A percentile compares a stretch with the other conserved stretches of the same genome.
These are phyloP conservation scores for Trichoderma asperelloides DNA, from an alignment of 495 filamentous ascomycete genomes.

Conservation along the genomic window DNA sequence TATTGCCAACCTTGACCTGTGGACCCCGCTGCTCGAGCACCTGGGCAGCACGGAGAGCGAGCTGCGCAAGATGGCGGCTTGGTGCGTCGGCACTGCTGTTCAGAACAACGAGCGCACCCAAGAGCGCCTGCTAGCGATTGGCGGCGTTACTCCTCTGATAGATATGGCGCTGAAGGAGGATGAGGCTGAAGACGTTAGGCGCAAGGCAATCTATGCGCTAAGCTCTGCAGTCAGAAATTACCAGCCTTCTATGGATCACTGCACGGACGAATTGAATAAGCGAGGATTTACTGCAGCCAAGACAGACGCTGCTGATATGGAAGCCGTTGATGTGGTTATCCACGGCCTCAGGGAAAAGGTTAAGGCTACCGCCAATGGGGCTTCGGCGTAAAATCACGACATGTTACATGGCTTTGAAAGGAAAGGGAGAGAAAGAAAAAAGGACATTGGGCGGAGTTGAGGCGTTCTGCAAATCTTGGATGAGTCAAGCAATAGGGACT, in stretches of 20 bases:
- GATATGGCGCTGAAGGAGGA: constrained; percentile 48
- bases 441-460: background rate
- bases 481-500: background rate
- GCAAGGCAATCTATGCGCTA: constrained; percentile 81
- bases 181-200: constrained; percentile 53
- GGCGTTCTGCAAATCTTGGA: background rate
- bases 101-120: constrained; percentile 88
- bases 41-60: constrained; percentile 60
- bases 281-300: constrained; percentile 36
- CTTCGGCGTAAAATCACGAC: background rate
- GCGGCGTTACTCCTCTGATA: constrained; percentile 61
- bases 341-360: constrained; percentile 51
- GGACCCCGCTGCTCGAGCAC: constrained; percentile 65
- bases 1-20: constrained; percentile 64
- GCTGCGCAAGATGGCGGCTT: constrained; percentile 72
- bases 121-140: constrained; percentile 62
- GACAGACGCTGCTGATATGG: constrained; percentile 76
- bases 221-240: constrained; percentile 79
- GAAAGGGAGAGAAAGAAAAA: background rate
- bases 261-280: constrained; percentile 53
- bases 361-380: background rate
- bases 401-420: background rate
- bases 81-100: constrained; percentile 89
- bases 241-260: constrained; percentile 60
- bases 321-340: constrained; percentile 66